Evolutionary conservation across 2,329 filamentous ascomycete species (phyloP), one percentile per base, ranked within the genome.

Genomic region (Bisporella sp.): DNA sequence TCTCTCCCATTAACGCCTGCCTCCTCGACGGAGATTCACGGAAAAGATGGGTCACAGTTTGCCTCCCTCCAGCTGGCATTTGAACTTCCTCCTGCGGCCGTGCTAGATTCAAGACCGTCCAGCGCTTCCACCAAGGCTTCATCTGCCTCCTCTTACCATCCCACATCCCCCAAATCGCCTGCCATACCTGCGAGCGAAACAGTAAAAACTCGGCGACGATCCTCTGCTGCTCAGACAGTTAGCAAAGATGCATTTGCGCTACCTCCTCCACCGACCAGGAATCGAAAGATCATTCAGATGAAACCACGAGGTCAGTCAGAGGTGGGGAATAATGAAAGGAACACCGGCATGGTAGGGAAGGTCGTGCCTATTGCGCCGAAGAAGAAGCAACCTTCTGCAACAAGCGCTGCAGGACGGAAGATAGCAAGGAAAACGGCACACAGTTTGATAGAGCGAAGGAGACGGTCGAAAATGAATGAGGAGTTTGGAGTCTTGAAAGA

Each of bases 241-340:
- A 47, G 60, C 57, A 84, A 81, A 57, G 78, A 82, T 59, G 73
- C 78, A 45, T 95, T 96, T 66, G 79, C 87, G 7, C 78, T 99
- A 12, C 93, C 93, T 21, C 93, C 93, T 7, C 93, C 92, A 12
- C 93, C 93, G 0, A 96, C 91, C 3, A 78, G 92, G 55, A 88
- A 89, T 41, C 85, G 92, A 62, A 97, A 95, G 72, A 97, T 99
- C 66, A 97, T 97, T 52, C 92, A 97, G 71, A 96, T 97, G 91
- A 96, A 95, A 69, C 92, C 80, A 13, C 70, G 73, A 30, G 61
- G 68, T 31, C 71, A 79, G 58, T 64, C 73, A 53, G 64, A 70
- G 49, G 31, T 51, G 1, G 45, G 48, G 31, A 56, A 60, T 41
- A 30, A 47, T n/a, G 41, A 49, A 3, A 61, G 58, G 45, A 49